phyloP scores from a whole-genome alignment of 352 stramenopile species.

The Aphanomyces stellatus region DNA sequence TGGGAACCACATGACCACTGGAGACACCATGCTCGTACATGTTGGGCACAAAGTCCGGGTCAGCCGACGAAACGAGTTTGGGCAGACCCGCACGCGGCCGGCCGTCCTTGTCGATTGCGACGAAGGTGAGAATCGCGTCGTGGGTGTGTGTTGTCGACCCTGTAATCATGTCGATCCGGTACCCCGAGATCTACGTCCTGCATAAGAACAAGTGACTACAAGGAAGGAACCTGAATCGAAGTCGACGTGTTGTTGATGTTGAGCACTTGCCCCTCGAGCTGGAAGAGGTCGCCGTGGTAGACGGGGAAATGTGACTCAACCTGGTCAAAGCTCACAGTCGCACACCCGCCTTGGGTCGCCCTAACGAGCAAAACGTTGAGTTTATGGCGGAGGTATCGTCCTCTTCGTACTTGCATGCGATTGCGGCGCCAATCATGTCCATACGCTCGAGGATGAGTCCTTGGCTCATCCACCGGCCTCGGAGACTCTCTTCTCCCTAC shows the following conservation, averaged over 20 bases:
- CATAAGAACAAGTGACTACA: not conserved
- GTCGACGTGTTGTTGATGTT: constrained; percentile 27
- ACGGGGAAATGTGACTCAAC: constrained; percentile 29
- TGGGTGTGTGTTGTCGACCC: constrained; percentile 25
- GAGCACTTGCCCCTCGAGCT: constrained; percentile 27
- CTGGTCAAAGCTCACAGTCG: constrained; percentile 32
- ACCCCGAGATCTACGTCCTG: constrained; percentile 23
- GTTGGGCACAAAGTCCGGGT: not conserved
- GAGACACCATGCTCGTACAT: constrained; percentile 23
- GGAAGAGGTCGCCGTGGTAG: constrained; percentile 32
- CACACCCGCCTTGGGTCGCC: constrained; percentile 21
- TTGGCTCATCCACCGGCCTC: constrained; percentile 26
- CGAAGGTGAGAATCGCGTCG: constrained; percentile 31
- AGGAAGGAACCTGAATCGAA: constrained; percentile 27
- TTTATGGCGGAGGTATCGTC: not conserved
- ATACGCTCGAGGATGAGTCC: constrained; percentile 31
- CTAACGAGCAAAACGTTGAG: constrained; percentile 2
- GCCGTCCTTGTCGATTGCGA: constrained; percentile 29
- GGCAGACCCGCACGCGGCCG: constrained; percentile 25
- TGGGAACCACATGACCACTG: constrained; percentile 13
- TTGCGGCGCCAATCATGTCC: constrained; percentile 28
- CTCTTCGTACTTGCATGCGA: constrained; percentile 23
- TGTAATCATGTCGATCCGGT: constrained; percentile 24
- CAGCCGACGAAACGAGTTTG: constrained; percentile 11
- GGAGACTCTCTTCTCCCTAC: constrained; percentile 30